Evolutionary conservation across 345 rosid species (phyloP).

Genomic region (Salix udensis): DNA sequence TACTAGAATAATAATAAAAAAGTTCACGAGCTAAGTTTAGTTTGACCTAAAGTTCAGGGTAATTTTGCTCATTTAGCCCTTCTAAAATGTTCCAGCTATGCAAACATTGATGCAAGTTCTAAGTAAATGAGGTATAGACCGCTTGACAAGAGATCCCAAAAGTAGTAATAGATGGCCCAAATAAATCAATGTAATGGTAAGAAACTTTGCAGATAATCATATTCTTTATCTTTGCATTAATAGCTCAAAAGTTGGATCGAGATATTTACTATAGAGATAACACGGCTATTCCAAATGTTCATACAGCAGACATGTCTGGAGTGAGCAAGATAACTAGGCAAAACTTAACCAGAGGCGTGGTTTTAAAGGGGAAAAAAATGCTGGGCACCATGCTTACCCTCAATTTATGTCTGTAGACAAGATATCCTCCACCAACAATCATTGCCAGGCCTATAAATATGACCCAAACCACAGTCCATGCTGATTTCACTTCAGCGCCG

Average conservation of each 20-base stretch:
- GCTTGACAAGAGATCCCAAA: background rate
- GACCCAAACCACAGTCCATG: conserved; percentile 93
- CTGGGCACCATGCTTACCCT: conserved; percentile 50
- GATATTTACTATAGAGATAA: background rate
- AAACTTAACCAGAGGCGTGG: background rate
- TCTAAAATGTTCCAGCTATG: background rate
- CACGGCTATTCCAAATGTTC: background rate
- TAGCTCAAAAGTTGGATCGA: background rate
- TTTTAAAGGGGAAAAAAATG: background rate
- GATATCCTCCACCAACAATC: conserved; percentile 83
- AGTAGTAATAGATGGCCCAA: background rate
- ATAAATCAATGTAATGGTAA: background rate
- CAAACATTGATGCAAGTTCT: background rate
- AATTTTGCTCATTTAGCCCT: too few species aligned
- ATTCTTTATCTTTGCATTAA: background rate
- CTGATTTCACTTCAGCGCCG: conserved; percentile 63
- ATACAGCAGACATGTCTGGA: background rate
- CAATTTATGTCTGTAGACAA: conserved; percentile 78
- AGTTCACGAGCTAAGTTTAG: too few species aligned
- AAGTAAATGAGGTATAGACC: background rate
- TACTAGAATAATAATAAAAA: too few species aligned
- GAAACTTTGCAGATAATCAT: background rate
- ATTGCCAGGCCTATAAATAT: conserved; percentile 71
- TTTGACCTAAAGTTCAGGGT: too few species aligned
- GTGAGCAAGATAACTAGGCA: background rate